Conservation (phyloP, 495 filamentous ascomycete species). For the Hypoxylon fuscum region DNA sequence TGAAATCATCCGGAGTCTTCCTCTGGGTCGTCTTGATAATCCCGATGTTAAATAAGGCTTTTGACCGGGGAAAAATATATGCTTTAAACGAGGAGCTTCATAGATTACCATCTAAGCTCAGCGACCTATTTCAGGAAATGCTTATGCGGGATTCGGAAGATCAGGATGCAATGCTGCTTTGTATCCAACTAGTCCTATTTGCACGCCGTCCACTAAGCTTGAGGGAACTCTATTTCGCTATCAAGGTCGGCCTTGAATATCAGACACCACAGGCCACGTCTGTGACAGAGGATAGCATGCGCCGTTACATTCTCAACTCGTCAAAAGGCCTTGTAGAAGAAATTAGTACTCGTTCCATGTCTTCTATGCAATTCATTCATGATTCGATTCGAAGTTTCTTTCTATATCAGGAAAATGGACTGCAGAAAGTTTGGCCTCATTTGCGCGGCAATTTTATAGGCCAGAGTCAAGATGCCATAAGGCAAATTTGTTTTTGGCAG, state of each 20-base stretch:
- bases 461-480: constrained; percentile 49
- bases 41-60: constrained; percentile 44
- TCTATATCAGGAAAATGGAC: constrained; percentile 50
- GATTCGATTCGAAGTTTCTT: constrained; percentile 59
- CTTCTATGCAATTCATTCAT: constrained; percentile 59
- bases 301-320: constrained; percentile 45
- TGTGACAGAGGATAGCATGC: constrained; percentile 7
- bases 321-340: constrained; percentile 58
- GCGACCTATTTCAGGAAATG: constrained; percentile 49
- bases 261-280: neutral
- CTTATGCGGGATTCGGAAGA: constrained; percentile 45
- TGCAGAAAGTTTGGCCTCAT: constrained; percentile 48
- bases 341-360: constrained; percentile 23
- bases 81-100: constrained; percentile 21
- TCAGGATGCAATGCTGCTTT: constrained; percentile 45
- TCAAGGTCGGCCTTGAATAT: constrained; percentile 32
- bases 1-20: constrained; percentile 37
- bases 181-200: constrained; percentile 53
- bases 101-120: constrained; percentile 45
- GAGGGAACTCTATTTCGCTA: constrained; percentile 50
- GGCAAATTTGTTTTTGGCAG: constrained; percentile 49
- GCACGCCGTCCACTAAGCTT: constrained; percentile 43
- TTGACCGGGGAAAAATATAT: constrained; percentile 44
- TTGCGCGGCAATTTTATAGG: constrained; percentile 33
- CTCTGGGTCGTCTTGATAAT: constrained; percentile 51